These are phyloP conservation scores for Violaceomyces palustris DNA, from an alignment of 1,284 basidiomycete species.

Conservation along the genomic window DNA sequence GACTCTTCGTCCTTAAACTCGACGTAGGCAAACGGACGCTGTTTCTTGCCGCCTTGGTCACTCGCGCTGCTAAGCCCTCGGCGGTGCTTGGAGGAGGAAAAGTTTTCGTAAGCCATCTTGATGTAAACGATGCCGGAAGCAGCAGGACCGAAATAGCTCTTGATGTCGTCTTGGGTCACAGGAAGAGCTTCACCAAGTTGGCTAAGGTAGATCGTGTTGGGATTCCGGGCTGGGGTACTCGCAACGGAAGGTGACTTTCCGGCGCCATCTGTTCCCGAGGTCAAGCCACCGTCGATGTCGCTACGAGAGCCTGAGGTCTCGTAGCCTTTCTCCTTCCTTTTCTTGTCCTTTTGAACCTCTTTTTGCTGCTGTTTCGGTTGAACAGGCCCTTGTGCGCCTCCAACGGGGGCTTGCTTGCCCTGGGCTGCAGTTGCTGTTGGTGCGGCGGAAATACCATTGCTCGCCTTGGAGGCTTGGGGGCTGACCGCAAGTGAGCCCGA, in stretches of 20 bases:
- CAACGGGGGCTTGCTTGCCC: no score
- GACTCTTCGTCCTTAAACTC: conserved; percentile 26
- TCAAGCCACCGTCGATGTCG: conserved; percentile 21
- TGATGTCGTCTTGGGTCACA: conserved; percentile 33
- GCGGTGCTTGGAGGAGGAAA: no score
- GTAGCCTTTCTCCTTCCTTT: conserved; percentile 16
- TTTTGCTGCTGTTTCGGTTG: no score
- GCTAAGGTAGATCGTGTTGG: conserved; percentile 32
- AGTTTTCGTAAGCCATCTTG: conserved; percentile 33
- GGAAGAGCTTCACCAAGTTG: conserved; percentile 39
- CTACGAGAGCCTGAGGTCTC: conserved; percentile 24
- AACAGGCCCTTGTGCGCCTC: no score
- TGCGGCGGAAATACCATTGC: no score
- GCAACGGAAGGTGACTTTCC: conserved; percentile 11
- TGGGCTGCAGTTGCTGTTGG: no score
- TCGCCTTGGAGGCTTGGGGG: no score
- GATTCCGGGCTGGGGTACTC: conserved; percentile 13
- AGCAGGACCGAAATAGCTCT: conserved; percentile 39
- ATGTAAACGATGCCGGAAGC: conserved; percentile 24
- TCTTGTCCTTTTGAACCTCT: no score
- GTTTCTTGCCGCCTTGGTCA: conserved; percentile 23
- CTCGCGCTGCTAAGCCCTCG: conserved; percentile 10
- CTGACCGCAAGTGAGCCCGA: no score
- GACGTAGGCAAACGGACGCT: conserved; percentile 33
- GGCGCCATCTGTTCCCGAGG: conserved; percentile 10